Evolutionary conservation across 306 rosid species (phyloP).

Genomic region (Geum urbanum): DNA sequence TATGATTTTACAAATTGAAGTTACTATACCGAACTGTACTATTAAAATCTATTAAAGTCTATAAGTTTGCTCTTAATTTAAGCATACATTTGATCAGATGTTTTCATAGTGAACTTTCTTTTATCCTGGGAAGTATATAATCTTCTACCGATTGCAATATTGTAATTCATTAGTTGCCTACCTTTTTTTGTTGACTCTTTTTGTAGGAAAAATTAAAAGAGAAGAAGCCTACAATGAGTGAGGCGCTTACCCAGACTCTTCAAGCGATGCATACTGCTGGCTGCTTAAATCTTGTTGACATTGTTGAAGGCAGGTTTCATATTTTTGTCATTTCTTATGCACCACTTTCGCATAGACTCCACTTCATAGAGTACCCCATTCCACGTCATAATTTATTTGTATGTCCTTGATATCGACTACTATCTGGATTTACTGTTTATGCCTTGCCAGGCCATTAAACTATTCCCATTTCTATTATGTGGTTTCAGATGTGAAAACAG

Average conservation of each 20-base stretch:
- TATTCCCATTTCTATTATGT: neutral
- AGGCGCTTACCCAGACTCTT: conserved; percentile 79
- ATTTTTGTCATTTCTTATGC: conserved; percentile 4
- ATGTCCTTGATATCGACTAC: neutral
- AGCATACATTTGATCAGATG: neutral
- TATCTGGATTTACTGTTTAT: neutral
- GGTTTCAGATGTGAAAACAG: conserved; percentile 64
- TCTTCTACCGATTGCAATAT: neutral
- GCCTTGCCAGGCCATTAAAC: neutral
- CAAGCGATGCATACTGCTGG: conserved; percentile 94
- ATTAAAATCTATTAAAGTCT: neutral
- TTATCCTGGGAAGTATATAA: neutral
- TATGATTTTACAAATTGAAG: neutral
- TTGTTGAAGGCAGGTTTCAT: conserved; percentile 77
- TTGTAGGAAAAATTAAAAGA: conserved; percentile 93
- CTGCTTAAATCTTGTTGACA: conserved; percentile 68
- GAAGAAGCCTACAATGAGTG: conserved; percentile 75
- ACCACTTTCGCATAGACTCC: neutral
- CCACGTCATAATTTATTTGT: neutral
- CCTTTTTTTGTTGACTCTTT: conserved; percentile 8
- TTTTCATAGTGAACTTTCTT: neutral
- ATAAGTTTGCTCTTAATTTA: neutral
- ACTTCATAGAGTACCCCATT: too few species aligned
- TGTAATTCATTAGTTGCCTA: conserved; percentile 10
- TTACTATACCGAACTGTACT: neutral